Base-by-base conservation (phyloP, 2,329 filamentous ascomycete species). In the Ophiosphaerella korrae region DNA sequence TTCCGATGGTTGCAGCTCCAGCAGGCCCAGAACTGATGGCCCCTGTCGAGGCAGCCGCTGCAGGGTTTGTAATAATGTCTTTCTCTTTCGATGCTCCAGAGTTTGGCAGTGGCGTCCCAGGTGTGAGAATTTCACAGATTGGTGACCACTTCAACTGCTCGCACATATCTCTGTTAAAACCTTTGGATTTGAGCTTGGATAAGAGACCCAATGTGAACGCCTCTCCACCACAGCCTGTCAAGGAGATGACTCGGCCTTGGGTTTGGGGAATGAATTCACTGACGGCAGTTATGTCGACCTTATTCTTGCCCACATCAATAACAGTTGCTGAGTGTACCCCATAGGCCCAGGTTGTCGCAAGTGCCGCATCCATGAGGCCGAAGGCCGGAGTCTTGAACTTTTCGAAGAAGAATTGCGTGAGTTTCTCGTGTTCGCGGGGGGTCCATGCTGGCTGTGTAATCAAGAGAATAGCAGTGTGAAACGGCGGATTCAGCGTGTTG, bases 381-480 rank as follows among this genome's bases (percentile, higher is more conserved):
- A 99, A 88, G 0, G 90, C 92, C 0, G 94, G 94, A 0, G 91
- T 94, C 77, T 93, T 94, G 70, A 96, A 96, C 76, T 94, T 95
- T 75, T 99, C 94, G 67, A 99, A 99, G 58, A 97, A 85, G 78
- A 96, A 99, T 57, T 94, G 90, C 12, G 92, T 89, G 60, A 99
- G 87, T 34, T 84, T 84, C 75, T 97, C 93, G 70, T 88, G 88
- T 73, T 97, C 92, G 55, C 88, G 87, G 7, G 89, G 85, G 3
- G 91, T 92, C 93, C 94, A 99, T 62, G 87, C 88, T 3, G 94
- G 92, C 62, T 96, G 90, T 7, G 89, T 84, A 74, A 97, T 88
- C 56, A 99, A 84, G 72, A 97, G 82, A 58, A 99, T 90, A 2
- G 94, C 92, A 0, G 93, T 97, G 77, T 97, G 94, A 72, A 96